Evolutionary conservation across 192 early-diverging fungal genomes (phyloP).

Genomic region (Rhizophagus sp.): DNA sequence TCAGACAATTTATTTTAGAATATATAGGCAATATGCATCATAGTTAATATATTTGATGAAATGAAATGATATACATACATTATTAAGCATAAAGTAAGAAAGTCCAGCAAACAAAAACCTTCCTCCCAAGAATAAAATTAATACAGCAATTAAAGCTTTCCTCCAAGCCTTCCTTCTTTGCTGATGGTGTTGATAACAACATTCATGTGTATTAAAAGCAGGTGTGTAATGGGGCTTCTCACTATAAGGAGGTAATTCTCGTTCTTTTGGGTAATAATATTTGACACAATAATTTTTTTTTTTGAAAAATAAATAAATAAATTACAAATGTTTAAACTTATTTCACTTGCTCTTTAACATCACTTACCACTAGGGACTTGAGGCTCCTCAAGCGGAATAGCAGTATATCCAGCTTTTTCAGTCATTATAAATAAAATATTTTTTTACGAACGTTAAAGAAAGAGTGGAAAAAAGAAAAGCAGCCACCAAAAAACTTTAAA

Average conservation of each 20-base stretch:
- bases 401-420: background rate
- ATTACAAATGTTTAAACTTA: background rate
- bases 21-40: background rate
- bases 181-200: background rate
- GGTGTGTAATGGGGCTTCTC: background rate
- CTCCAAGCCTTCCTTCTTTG: conserved; percentile 6
- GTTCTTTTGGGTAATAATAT: background rate
- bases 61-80: background rate
- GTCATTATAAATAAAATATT: background rate
- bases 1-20: background rate
- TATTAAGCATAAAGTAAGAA: background rate
- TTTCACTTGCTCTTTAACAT: too few relatives aligned
- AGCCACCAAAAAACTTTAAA: too few relatives aligned
- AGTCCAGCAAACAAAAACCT: background rate
- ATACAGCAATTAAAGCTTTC: background rate
- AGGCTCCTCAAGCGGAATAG: conserved; percentile 12
- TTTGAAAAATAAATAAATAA: background rate
- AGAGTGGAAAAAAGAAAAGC: background rate
- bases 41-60: background rate
- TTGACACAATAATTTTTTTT: background rate
- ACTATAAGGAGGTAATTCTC: background rate
- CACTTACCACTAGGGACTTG: background rate
- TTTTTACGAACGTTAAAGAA: background rate
- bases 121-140: background rate
- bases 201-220: background rate